Evolutionary conservation across 148 eudicot genomes (phyloP), one percentile per base, ranked within the genome.

Genomic region (Pharnaceum exiguum): DNA sequence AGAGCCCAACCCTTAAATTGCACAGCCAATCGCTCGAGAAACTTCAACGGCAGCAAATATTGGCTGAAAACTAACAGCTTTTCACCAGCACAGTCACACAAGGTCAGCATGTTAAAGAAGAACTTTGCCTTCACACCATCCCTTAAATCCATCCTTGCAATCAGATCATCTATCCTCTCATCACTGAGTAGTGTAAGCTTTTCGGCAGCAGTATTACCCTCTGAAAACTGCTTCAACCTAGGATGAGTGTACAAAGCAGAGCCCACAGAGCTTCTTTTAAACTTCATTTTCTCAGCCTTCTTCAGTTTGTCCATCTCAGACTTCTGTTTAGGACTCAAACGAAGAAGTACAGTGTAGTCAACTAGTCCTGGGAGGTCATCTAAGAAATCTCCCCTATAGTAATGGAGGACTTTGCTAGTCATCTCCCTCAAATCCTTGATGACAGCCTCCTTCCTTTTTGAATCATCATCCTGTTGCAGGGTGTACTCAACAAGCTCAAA

Each of bases 111-210:
- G 67, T 75, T 85, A 6, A 80, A 62, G 29, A 76, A 88, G 69
- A 91, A 91, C 47, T 88, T 88, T 5, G 87, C 84, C 60, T 91
- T 91, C 17, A 71, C 95, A 5, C 98, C 96, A 32, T 91, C 95
- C 55, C 59, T 71, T 10, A 74, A 25, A 25, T 88, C 87, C 61
- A 86, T 28, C 29, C 68, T 74, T 19, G 75, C 85, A 18, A 91
- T 46, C 2, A 85, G 39, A 19, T 46, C 71, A 60, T 91, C 95
- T 11, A 91, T 73, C 39, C 68, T 82, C 1, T 62, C 65, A 36
- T 77, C 82, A 46, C 76, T 51, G 8, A 51, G 70, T 55, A 43
- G 17, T 10, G 61, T 68, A 18, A 56, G 65, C 54, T 78, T 76
- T 19, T 84, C 89, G 35, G 65, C 72, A 8, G 46, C 75, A 10